A percentile compares a stretch with the other conserved stretches of the same genome.
Evolutionary conservation across 208 protist species (phyloP).

Genomic region (Trypanosoma brucei): DNA sequence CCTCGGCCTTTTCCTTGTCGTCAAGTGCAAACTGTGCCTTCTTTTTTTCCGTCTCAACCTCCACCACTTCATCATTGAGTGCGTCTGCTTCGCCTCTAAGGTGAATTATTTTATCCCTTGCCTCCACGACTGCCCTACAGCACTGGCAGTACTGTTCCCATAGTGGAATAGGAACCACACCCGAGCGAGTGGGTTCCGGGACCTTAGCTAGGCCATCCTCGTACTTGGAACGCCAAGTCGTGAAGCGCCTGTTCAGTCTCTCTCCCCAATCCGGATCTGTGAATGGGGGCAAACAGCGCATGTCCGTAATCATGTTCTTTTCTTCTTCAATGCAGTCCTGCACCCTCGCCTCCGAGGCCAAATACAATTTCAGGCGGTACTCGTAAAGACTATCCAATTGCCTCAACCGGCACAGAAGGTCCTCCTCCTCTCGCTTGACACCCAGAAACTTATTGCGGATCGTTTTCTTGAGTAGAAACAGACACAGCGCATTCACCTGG

Average conservation of each 20-base stretch:
- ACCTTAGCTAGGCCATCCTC: conserved; percentile 43
- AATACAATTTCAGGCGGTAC: conserved; percentile 27
- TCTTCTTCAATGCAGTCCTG: conserved; percentile 38
- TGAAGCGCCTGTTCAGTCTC: conserved; percentile 67
- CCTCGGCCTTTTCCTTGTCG: conserved; percentile 23
- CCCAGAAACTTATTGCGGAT: conserved; percentile 25
- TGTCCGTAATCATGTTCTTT: conserved; percentile 21
- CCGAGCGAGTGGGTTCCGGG: conserved; percentile 27
- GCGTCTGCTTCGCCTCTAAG: conserved; percentile 24
- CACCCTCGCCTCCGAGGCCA: conserved; percentile 22
- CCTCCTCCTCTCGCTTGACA: conserved; percentile 19
- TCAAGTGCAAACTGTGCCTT: conserved; percentile 20
- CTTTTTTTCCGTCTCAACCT: conserved; percentile 25
- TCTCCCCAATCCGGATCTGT: conserved; percentile 47
- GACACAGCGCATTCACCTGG: conserved; percentile 61
- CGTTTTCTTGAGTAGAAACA: conserved; percentile 34
- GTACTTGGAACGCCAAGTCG: conserved; percentile 57
- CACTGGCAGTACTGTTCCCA: conserved; percentile 64
- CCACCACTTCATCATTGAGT: conserved; percentile 19
- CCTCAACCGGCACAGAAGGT: conserved; percentile 25
- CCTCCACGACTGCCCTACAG: conserved; percentile 33
- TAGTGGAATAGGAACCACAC: conserved; percentile 35
- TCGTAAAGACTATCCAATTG: conserved; percentile 29
- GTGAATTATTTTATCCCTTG: conserved; percentile 28
- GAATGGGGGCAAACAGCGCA: conserved; percentile 52